A percentile compares a stretch with the other conserved stretches of the same genome.
These are phyloP conservation scores for Pseudopyrenochaeta lycopersici DNA, from an alignment of 2,329 filamentous ascomycete genomes.

Conservation along the genomic window DNA sequence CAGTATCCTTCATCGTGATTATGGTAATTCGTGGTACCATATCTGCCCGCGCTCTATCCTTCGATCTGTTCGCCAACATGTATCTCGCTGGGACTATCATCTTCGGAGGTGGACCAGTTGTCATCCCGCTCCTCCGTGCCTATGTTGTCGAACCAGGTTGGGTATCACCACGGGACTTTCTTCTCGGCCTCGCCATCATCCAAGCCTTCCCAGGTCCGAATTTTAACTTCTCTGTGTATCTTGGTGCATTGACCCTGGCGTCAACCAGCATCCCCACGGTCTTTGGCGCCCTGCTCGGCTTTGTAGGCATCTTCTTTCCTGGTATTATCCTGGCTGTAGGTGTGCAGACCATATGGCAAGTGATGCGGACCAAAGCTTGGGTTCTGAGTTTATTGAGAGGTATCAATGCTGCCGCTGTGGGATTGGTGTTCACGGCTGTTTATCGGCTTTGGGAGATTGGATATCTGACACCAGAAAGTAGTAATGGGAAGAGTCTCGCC, in stretches of 20 bases:
- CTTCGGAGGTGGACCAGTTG: constrained; percentile 57
- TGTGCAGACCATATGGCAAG: constrained; percentile 51
- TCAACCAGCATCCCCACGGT: constrained; percentile 35
- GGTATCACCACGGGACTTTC: constrained; percentile 75
- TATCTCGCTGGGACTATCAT: constrained; percentile 74
- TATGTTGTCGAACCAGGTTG: constrained; percentile 72
- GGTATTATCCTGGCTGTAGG: constrained; percentile 50
- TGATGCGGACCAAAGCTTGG: constrained; percentile 44
- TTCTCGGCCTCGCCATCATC: constrained; percentile 75
- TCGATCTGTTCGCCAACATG: constrained; percentile 74
- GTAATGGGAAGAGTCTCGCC: constrained; percentile 47
- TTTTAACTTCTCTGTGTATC: constrained; percentile 62
- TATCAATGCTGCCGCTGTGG: constrained; percentile 55
- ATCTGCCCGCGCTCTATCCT: constrained; percentile 56
- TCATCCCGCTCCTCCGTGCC: constrained; percentile 54
- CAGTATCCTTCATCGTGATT: constrained; percentile 64
- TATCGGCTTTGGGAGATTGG: constrained; percentile 57
- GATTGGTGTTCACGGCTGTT: constrained; percentile 56
- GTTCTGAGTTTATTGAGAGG: constrained; percentile 49
- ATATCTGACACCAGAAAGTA: constrained; percentile 49
- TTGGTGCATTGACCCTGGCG: constrained; percentile 51
- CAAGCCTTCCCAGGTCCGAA: constrained; percentile 74
- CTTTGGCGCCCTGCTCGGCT: constrained; percentile 49
- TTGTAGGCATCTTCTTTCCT: constrained; percentile 53
- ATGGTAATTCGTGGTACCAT: constrained; percentile 60